phyloP scores from a whole-genome alignment of 441 rosid species.

The Macaranga tanarius region DNA sequence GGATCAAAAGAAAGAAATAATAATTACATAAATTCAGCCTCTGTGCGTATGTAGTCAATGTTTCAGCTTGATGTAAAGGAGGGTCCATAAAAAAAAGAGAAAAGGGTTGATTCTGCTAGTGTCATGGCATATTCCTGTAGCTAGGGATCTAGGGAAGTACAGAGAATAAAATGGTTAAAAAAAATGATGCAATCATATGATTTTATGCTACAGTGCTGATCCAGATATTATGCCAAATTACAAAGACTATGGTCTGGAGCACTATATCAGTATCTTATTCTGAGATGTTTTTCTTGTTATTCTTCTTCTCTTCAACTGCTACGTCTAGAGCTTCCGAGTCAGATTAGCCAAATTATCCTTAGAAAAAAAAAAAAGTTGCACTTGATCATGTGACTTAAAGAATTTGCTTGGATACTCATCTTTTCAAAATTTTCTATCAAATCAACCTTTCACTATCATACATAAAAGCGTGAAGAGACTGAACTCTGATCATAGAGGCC shows the following conservation, averaged over 20 bases:
- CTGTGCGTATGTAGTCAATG: no score
- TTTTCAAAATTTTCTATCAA: slow-evolving; percentile 32
- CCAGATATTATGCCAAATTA: not conserved
- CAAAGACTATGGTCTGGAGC: not conserved
- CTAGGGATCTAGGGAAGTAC: slow-evolving; percentile 4
- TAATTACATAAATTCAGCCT: not conserved
- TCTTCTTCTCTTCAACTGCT: not conserved
- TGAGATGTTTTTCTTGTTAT: not conserved
- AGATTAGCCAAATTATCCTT: not conserved
- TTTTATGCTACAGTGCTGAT: not conserved
- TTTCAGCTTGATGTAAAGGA: not conserved
- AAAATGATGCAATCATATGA: slow-evolving; percentile 5
- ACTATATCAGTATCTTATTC: slow-evolving; percentile 12
- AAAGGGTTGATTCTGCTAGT: not conserved
- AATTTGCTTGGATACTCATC: slow-evolving; percentile 15
- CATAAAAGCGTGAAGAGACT: slow-evolving; percentile 54
- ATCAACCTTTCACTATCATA: slow-evolving; percentile 37
- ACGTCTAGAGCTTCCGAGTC: not conserved
- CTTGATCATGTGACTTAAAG: slow-evolving; percentile 12
- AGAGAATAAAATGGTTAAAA: not conserved
- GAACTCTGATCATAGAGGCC: slow-evolving; percentile 37
- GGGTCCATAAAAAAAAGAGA: not conserved
- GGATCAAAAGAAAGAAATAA: not conserved
- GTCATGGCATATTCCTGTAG: slow-evolving; percentile 8
- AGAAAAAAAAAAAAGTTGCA: not conserved